Evolutionary conservation across 2,329 filamentous ascomycete species (phyloP).

Genomic region (Cytospora piceae): DNA sequence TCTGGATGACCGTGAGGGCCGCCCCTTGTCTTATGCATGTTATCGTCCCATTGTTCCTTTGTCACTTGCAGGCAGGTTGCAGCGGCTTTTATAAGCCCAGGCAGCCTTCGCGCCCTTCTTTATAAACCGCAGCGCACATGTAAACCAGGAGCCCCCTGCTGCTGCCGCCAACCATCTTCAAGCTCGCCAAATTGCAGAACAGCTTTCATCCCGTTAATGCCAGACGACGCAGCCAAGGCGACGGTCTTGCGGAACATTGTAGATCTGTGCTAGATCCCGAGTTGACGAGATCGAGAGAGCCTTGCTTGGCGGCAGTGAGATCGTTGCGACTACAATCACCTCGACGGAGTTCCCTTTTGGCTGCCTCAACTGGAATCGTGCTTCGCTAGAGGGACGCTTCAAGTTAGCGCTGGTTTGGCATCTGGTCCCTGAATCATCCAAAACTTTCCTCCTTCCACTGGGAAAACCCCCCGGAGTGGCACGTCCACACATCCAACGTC

Average conservation of each 20-base stretch:
- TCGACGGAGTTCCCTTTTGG: not conserved
- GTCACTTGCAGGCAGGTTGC: not conserved
- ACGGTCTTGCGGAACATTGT: not conserved
- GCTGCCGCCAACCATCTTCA: not conserved
- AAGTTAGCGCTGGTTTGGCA: not conserved
- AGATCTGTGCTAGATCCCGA: not conserved
- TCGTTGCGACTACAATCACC: not conserved
- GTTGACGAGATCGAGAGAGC: not conserved
- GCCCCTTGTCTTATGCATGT: not conserved
- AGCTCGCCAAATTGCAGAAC: not conserved
- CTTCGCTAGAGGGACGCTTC: not conserved
- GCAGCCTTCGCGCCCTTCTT: not conserved
- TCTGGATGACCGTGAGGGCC: not conserved
- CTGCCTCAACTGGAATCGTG: not conserved
- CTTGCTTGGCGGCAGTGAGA: not conserved
- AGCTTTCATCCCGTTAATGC: not conserved
- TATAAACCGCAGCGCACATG: not conserved
- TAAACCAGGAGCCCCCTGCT: not conserved
- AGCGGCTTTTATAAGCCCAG: not conserved
- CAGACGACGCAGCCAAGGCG: not conserved
- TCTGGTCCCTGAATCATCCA: constrained; percentile 4
- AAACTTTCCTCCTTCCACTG: not conserved
- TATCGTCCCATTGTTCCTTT: not conserved
- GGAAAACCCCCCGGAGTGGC: not conserved
- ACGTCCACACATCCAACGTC: not conserved